These are phyloP conservation scores for Silene noctiflora DNA, from an alignment of 179 eudicot genomes.

Conservation along the genomic window DNA sequence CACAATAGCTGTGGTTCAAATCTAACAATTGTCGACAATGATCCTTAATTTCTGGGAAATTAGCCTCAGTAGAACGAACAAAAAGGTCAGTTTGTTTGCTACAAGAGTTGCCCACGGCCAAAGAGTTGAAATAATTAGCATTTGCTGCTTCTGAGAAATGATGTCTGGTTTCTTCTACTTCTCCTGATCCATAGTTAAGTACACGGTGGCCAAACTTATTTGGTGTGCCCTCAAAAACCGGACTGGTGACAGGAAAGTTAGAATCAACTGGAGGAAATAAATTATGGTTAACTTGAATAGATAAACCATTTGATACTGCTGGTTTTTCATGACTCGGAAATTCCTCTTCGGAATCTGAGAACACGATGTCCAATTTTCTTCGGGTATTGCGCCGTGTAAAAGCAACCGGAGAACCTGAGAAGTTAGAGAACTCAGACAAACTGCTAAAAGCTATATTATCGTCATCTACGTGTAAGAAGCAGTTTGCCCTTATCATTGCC, in stretches of 20 bases:
- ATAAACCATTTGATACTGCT: constrained; percentile 21
- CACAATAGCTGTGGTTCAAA: constrained; percentile 19
- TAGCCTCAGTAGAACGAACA: constrained; percentile 6
- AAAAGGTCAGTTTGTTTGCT: constrained; percentile 15
- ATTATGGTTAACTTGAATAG: constrained; percentile 22
- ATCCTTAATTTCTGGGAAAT: constrained; percentile 17
- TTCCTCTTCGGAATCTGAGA: constrained; percentile 75
- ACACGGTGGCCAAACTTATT: constrained; percentile 4
- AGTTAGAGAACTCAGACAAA: constrained; percentile 40
- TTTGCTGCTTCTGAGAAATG: constrained; percentile 18
- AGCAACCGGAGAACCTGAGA: constrained; percentile 65
- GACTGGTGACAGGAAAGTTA: constrained; percentile 27
- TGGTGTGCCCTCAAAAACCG: constrained; percentile 14
- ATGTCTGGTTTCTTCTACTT: constrained; percentile 7
- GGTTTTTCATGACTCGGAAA: constrained; percentile 30
- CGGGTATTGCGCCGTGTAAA: constrained; percentile 45
- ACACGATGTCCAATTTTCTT: constrained; percentile 49
- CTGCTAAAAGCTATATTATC: constrained; percentile 33
- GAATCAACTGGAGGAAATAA: constrained; percentile 29
- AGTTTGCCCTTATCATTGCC: constrained; percentile 57
- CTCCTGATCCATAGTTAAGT: constrained; percentile 15
- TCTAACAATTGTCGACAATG: constrained; percentile 16
- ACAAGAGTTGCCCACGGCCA: constrained; percentile 16
- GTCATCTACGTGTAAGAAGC: constrained; percentile 37
- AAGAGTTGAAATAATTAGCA: constrained; percentile 12